These are phyloP conservation scores for Clitoria ternatea DNA, from an alignment of 306 rosid species.

Conservation along the genomic window DNA sequence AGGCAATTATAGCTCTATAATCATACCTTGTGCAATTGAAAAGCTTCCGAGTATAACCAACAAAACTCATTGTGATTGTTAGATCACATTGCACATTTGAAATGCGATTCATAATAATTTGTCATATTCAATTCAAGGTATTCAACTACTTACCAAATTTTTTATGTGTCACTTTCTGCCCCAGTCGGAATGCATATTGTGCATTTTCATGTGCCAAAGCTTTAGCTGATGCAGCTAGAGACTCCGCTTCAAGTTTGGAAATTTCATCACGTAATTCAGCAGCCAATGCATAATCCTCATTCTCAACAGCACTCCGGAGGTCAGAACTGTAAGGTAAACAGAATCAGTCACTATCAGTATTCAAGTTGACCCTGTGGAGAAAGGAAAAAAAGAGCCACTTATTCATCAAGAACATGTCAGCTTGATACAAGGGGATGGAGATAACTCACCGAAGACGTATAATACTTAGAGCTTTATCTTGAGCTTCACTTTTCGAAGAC, in stretches of 20 bases:
- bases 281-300: constrained; percentile 75
- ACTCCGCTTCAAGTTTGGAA: constrained; percentile 73
- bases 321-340: constrained; percentile 61
- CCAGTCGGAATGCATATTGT: constrained; percentile 75
- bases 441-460: constrained; percentile 63
- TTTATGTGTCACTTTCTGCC: constrained; percentile 86
- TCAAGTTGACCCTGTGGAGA: not conserved
- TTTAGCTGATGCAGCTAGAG: constrained; percentile 79
- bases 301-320: constrained; percentile 68
- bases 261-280: constrained; percentile 72
- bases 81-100: not conserved
- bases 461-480: constrained; percentile 72
- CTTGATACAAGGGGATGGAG: constrained; percentile 5
- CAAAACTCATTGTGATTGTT: not conserved
- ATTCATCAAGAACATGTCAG: constrained; percentile 23
- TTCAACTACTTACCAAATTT: constrained; percentile 44
- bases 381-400: not conserved
- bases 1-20: constrained; percentile 19
- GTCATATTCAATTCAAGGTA: constrained; percentile 1
- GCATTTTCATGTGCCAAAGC: constrained; percentile 79
- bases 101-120: constrained; percentile 14
- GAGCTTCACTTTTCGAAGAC: constrained; percentile 86
- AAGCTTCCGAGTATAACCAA: not conserved
- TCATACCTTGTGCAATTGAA: not conserved
- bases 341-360: not conserved